phyloP scores from a whole-genome alignment of 2,329 filamentous ascomycete species.

The Cephalotrichum gorgonifer region DNA sequence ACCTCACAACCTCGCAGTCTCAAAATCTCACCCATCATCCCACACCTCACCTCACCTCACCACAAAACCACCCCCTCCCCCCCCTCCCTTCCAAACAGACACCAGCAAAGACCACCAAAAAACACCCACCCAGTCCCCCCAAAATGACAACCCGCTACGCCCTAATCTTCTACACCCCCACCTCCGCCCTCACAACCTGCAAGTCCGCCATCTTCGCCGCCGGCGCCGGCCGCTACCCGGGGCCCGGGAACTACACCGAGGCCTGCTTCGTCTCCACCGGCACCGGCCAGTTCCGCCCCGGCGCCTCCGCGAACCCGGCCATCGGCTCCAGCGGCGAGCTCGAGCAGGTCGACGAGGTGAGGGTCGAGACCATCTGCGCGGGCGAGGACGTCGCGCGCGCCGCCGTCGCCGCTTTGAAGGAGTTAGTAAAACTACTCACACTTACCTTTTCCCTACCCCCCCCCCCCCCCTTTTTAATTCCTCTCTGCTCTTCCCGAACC shows the following conservation, averaged over 20 bases:
- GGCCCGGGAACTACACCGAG: conserved; percentile 42
- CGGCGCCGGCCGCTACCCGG: conserved; percentile 43
- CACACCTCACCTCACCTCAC: no score
- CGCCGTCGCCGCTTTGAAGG: conserved; percentile 55
- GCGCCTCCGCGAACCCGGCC: conserved; percentile 48
- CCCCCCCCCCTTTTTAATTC: not conserved
- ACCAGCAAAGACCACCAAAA: not conserved
- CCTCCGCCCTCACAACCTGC: conserved; percentile 30
- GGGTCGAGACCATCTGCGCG: conserved; percentile 52
- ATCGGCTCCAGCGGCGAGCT: conserved; percentile 48
- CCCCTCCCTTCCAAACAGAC: not conserved
- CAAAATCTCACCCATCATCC: no score
- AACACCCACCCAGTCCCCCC: not conserved
- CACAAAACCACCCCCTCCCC: no score
- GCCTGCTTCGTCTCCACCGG: conserved; percentile 42
- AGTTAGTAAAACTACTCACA: no score
- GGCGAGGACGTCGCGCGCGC: conserved; percentile 44
- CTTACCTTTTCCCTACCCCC: not conserved
- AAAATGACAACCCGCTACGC: conserved; percentile 12
- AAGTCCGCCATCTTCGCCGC: conserved; percentile 47
- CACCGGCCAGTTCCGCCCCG: conserved; percentile 56
- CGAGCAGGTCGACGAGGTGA: conserved; percentile 49
- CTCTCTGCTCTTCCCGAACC: conserved; percentile 11
- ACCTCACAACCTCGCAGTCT: no score
- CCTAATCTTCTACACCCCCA: conserved; percentile 42